Percentiles rank a stretch among this genome's conserved stretches.
Conservation (phyloP, 23 red algal species). For the Gracilaria caudata region DNA sequence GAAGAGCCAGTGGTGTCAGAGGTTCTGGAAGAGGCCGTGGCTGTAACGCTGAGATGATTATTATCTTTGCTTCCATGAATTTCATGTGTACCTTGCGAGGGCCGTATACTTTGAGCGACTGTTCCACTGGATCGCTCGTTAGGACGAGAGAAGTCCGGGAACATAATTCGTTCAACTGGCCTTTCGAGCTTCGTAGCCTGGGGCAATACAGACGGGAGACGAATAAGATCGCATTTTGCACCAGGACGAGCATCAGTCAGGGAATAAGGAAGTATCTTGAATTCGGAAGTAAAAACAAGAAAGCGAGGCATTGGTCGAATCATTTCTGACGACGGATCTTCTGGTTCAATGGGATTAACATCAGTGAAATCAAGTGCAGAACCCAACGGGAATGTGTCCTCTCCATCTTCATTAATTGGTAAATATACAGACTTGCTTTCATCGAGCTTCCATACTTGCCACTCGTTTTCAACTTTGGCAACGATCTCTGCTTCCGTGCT, state of each 20-base stretch:
- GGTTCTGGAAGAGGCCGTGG: background rate
- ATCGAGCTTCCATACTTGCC: constrained; percentile 44
- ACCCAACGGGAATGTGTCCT: constrained; percentile 51
- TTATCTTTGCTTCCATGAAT: background rate
- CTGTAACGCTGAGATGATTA: background rate
- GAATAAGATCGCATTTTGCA: constrained; percentile 19
- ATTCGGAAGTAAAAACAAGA: constrained; percentile 46
- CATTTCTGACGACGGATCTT: constrained; percentile 20
- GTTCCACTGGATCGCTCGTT: background rate
- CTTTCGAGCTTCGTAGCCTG: background rate
- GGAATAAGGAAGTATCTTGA: constrained; percentile 22
- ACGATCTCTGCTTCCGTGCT: constrained; percentile 45
- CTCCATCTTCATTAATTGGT: constrained; percentile 40
- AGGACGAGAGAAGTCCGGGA: constrained; percentile 1
- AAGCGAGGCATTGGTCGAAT: constrained; percentile 59
- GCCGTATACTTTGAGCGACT: background rate
- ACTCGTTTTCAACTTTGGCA: constrained; percentile 37
- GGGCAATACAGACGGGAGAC: background rate
- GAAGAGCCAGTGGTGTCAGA: background rate
- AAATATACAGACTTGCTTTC: constrained; percentile 43
- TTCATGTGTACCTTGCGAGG: background rate
- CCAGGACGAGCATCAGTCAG: constrained; percentile 37
- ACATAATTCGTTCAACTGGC: constrained; percentile 2
- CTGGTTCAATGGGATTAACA: constrained; percentile 28
- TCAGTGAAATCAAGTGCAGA: constrained; percentile 48